Base-by-base conservation (phyloP, 2,329 filamentous ascomycete genomes). In the Cladosporium oxysporum region DNA sequence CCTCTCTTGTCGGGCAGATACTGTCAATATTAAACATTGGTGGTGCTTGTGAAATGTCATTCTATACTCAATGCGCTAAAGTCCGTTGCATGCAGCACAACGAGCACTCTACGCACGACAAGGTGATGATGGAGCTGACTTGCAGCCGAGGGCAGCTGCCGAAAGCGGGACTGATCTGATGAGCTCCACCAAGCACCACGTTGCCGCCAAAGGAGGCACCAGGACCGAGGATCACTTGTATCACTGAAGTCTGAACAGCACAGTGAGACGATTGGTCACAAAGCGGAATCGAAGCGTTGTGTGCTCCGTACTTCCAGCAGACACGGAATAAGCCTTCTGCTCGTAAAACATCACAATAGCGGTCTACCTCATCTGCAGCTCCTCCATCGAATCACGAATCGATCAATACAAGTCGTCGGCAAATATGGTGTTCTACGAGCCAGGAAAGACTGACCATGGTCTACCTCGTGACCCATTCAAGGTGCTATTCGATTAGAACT, bases 401-500 rank as follows among this genome's bases (percentile, higher is more conserved):
- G 4, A 31, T 31, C 5, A 7, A 31, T 31, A 31, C 29, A 14
- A 5, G 6, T 8, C 18, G 7, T 41, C 18, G 18, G 16, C 37
- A 67, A 23, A 12, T 2, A 71, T 70, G 70, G 68, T 86, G 77
- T 85, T 85, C 74, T 86, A 86, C 73, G 76, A 83, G 71, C 83
- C 84, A 1, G 83, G 83, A 44, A 80, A 80, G 47, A 85, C 83
- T 8, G 77, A 81, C 26, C 84, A 86, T 70, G 79, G 80, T 12
- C 77, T 86, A 0, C 82, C 83, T 0, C 77, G 83, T 69, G 84
- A 86, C 69, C 84, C 84, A 2, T 87, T 85, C 79, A 87, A 87
- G 76, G 63, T 65, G 35, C 28, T 16, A n/a, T 16, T 5, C 26
- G 2, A 26, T n/a, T 7, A 23, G 7, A 5, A 7, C 16, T 58